Evolutionary conservation across 148 eudicot genomes (phyloP), one percentile per base, ranked within the genome.

Genomic region (Dysphania ambrosioides): DNA sequence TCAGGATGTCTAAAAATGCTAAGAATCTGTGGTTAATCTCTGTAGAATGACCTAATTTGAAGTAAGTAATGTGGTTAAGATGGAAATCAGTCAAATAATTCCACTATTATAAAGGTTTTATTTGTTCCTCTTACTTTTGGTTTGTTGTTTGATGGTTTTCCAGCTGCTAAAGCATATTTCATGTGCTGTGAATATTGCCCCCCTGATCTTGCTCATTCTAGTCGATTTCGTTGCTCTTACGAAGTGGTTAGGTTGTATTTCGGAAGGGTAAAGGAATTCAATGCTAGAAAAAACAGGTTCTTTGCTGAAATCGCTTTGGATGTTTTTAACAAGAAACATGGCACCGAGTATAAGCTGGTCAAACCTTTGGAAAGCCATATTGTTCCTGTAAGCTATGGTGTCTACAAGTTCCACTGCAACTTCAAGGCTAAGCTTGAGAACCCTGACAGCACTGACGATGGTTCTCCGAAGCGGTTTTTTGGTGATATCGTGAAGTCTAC

Each of bases 301-400:
- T 21, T 8, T 35, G 44, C 69, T 19, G 31, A 32, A n/a, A 65
- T 31, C 19, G 69, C 29, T 13, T 11, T 65, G 69, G 44, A 19
- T 5, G 31, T 35, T 9, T 65, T 18, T 65, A 65, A 65, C 69
- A 35, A 36, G 69, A 65, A 65, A 65, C 69, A 36, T 65, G 69
- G 69, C 26, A 36, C 69, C 19, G 27, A 35, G 24, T 65, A 34
- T 65, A 21, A 65, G 7, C 9, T 65, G 47, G 69, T 65, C 23
- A 21, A 35, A 65, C 26, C 69, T 8, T 35, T 35, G 42, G 40
- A 35, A 21, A 65, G 44, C 24, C 34, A 65, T 36, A 6, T 35
- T 23, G 10, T 16, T 8, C 21, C 24, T 6, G 69, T 34, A 21
- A 65, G n/a, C 1, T 21, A 8, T n/a, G 26, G 26, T 34, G 3